These are phyloP conservation scores for Glomus cerebriforme DNA, from an alignment of 192 early-diverging fungal genomes.

Conservation along the genomic window DNA sequence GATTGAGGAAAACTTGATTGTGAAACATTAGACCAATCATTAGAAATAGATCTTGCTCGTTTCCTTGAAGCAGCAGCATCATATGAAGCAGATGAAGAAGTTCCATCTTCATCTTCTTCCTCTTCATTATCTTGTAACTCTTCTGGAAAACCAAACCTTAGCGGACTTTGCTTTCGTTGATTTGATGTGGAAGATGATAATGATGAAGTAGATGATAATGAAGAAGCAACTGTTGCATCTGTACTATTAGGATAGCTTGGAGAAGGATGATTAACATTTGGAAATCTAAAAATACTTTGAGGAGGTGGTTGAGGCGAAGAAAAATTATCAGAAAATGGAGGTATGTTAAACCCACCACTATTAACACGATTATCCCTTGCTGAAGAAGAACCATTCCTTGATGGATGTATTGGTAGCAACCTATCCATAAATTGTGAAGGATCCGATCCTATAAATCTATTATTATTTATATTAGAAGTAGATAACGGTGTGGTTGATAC, in stretches of 20 bases:
- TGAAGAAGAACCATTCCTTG: slow-evolving; percentile 3
- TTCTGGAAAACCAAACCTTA: slow-evolving; percentile 21
- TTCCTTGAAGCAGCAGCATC: slow-evolving; percentile 10
- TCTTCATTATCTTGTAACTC: slow-evolving; percentile 4
- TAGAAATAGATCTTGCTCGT: slow-evolving; percentile 21
- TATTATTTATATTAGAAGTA: neutral
- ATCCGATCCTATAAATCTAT: neutral
- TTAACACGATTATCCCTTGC: neutral
- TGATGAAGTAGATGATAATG: neutral
- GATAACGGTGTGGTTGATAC: neutral
- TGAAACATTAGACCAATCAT: slow-evolving; percentile 23
- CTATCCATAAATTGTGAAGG: neutral
- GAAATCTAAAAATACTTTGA: neutral
- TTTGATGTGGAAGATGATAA: neutral
- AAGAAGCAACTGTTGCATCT: neutral
- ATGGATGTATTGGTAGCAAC: neutral
- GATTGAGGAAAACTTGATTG: neutral
- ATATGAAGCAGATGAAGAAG: neutral
- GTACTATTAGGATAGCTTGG: slow-evolving; percentile 9
- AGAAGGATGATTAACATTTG: neutral
- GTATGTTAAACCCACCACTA: neutral
- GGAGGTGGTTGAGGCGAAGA: neutral
- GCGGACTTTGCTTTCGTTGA: slow-evolving; percentile 21
- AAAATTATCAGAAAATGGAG: neutral
- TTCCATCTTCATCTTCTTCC: slow-evolving; percentile 19